Conservation (phyloP, 768 basidiomycete species). For the Cystobasidium onofrii region DNA sequence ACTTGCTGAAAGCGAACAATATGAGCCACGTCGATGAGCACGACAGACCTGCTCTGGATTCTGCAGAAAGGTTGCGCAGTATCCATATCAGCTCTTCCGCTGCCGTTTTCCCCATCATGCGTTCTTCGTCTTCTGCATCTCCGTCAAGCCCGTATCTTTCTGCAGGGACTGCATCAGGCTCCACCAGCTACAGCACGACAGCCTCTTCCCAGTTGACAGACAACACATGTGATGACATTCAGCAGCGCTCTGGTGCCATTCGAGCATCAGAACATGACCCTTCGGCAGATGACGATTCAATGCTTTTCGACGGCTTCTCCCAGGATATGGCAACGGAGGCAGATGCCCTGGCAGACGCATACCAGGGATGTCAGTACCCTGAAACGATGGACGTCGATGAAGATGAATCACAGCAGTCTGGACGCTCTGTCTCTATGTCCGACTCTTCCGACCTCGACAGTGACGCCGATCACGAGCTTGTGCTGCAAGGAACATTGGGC, state of each 20-base stretch:
- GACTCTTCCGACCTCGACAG: neutral
- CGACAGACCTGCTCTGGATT: neutral
- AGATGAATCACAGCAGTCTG: neutral
- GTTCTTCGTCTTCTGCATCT: neutral
- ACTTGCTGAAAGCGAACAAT: neutral
- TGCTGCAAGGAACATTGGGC: neutral
- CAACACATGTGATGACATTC: neutral
- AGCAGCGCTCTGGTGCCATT: neutral
- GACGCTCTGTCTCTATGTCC: neutral
- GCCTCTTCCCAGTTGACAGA: neutral
- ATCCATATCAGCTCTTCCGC: neutral
- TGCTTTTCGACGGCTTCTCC: neutral
- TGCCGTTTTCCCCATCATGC: neutral
- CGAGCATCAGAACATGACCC: no score
- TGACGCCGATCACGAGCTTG: neutral
- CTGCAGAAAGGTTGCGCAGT: neutral
- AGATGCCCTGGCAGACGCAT: neutral
- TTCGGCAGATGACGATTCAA: neutral
- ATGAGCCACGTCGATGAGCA: neutral
- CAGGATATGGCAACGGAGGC: neutral
- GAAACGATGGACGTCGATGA: neutral
- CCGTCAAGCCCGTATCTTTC: neutral
- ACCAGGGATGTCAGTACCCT: neutral
- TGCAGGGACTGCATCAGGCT: neutral
- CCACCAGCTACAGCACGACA: neutral